Percentiles rank a stretch among this genome's conserved stretches.
Conservation (phyloP, 148 eudicot species). For the Selenicereus undatus region DNA sequence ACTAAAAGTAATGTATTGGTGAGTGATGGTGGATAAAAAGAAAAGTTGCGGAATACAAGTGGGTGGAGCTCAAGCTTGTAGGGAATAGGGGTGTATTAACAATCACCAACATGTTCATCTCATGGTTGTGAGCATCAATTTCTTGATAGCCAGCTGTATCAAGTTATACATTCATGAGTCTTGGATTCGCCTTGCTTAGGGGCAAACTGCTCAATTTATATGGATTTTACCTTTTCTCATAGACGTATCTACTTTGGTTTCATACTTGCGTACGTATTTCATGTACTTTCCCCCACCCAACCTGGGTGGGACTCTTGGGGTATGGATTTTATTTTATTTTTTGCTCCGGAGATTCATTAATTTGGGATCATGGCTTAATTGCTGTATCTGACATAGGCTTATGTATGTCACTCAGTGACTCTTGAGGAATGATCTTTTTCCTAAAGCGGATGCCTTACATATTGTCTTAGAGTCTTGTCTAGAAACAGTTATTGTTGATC, state of each 20-base stretch:
- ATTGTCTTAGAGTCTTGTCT: neutral
- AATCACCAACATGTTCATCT: constrained; percentile 2
- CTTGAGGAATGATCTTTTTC: neutral
- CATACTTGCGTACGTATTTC: neutral
- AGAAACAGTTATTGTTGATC: neutral
- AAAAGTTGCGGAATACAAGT: neutral
- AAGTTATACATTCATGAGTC: neutral
- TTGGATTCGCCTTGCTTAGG: neutral
- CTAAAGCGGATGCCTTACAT: neutral
- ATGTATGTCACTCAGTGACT: neutral
- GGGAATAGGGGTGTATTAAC: neutral
- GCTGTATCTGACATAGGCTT: neutral
- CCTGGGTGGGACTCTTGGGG: too few relatives aligned
- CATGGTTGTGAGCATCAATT: neutral
- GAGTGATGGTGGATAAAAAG: neutral
- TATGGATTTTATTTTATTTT: neutral
- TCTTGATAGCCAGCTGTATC: too few relatives aligned
- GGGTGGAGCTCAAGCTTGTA: neutral
- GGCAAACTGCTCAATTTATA: neutral
- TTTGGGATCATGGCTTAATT: neutral
- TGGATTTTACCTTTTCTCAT: neutral
- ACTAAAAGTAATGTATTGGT: neutral
- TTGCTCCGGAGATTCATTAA: neutral
- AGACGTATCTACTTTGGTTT: neutral
- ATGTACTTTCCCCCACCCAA: neutral